Evolutionary conservation across 2,329 filamentous ascomycete genomes (phyloP).

Genomic region (Pestalotiopsis fici): DNA sequence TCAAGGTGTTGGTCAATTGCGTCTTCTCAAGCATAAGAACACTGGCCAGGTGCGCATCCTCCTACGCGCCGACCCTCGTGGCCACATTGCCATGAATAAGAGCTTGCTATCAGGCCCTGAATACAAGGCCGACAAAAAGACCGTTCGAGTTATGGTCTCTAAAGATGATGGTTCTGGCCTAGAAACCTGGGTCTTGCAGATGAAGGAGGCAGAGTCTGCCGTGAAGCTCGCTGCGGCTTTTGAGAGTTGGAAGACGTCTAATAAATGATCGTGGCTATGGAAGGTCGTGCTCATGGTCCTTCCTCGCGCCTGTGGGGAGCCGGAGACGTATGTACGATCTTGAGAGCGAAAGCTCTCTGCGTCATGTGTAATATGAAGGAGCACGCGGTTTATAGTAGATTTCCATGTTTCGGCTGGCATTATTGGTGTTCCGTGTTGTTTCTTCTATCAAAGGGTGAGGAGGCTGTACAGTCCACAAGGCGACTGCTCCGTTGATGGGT

Average conservation of each 20-base stretch:
- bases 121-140: conserved; percentile 65
- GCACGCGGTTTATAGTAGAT: not conserved
- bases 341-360: not conserved
- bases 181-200: conserved; percentile 71
- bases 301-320: not conserved
- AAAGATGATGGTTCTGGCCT: conserved; percentile 59
- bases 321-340: not conserved
- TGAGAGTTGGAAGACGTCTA: conserved; percentile 56
- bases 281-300: not conserved
- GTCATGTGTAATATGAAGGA: not conserved
- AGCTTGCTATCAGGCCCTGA: conserved; percentile 59
- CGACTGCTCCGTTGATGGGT: not conserved
- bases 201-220: conserved; percentile 58
- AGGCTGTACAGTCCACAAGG: not conserved
- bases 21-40: conserved; percentile 72
- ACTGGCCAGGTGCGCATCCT: conserved; percentile 69
- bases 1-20: conserved; percentile 71
- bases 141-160: conserved; percentile 59
- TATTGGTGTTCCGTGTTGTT: not conserved
- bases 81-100: conserved; percentile 74
- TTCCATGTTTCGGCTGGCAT: not conserved
- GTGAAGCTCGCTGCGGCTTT: conserved; percentile 51
- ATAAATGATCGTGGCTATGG: conserved; percentile 43
- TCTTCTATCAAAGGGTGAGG: not conserved
- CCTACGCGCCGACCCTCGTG: conserved; percentile 73